Conservation (phyloP, 805 yeast genomes). For the Lachancea nothofagi region DNA sequence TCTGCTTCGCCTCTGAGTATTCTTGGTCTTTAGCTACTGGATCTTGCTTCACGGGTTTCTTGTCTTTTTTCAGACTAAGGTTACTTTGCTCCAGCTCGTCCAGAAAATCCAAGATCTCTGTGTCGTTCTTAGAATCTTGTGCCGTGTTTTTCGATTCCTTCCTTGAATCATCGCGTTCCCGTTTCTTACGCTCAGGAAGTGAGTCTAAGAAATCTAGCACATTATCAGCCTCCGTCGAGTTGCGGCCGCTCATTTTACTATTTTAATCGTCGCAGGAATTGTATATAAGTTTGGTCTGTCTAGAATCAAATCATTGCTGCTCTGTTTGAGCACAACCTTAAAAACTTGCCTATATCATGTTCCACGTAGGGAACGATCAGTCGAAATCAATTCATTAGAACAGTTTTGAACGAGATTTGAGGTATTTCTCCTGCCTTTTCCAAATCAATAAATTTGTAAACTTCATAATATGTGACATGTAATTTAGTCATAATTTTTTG, state of each 20-base stretch:
- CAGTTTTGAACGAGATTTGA: no score
- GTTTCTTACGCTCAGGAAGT: conserved; percentile 44
- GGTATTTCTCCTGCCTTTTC: no score
- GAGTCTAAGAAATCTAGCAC: conserved; percentile 77
- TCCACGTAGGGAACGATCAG: no score
- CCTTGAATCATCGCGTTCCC: conserved; percentile 25
- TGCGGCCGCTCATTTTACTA: conserved; percentile 20
- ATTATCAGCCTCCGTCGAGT: conserved; percentile 57
- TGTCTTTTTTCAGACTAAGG: conserved; percentile 30
- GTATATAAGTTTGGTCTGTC: no score
- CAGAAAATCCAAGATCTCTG: conserved; percentile 39
- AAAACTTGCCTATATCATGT: not conserved
- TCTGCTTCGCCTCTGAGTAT: conserved; percentile 10
- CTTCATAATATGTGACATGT: no score
- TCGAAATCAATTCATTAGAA: no score
- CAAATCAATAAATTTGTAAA: no score
- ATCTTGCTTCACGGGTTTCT: conserved; percentile 2
- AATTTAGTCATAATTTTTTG: no score
- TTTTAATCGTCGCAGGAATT: not conserved
- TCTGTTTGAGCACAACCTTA: not conserved
- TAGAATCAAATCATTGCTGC: not conserved
- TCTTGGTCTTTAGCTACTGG: conserved; percentile 1
- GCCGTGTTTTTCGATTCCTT: conserved; percentile 40
- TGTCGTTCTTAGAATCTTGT: conserved; percentile 24
- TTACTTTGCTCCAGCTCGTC: conserved; percentile 70